Base-by-base conservation (phyloP, 495 filamentous ascomycete genomes). In the Trichoderma virens region DNA sequence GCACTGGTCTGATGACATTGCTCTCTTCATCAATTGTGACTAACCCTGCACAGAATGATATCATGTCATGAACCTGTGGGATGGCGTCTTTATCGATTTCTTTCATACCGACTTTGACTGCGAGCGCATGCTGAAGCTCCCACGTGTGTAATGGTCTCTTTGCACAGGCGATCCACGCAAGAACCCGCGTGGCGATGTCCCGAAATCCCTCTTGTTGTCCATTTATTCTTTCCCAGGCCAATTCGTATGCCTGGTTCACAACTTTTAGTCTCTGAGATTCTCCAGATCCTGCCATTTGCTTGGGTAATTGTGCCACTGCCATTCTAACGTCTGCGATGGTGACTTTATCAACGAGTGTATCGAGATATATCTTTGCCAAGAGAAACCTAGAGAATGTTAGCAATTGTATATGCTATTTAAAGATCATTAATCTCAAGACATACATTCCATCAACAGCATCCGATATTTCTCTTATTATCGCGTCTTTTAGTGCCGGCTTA, bases 11-110 rank as follows among this genome's bases (percentile, higher is more conserved):
- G 51, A 85, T 71, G 34, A 80, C 73, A 11, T 68, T 35, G 63
- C 75, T 84, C 25, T 77, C 73, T 28, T 76, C 23, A 59, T 86
- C 80, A 4, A 83, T 60, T 2, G 71, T 80, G 2, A 85, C 76
- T 13, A 88, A 68, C 1, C 85, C 83, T 59, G 76, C 78, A 67
- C 83, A 86, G 5, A 79, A 73, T 2, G 78, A 79, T 4, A 78
- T 60, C 11, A 85, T 65, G 23, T 77, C 65, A 28, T 78, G 71
- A 9, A 76, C 60, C 1, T 75, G 62, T 2, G 73, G 60, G 0
- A 85, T 16, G 32, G 76, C 73, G 0, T 79, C 74, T 20, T 68
- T 20, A 39, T 83, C 75, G 6, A 86, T 66, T 0, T 72, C 65
- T 0, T 51, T 0, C 0, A 70, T 60, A 9, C 64, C 71, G 0